Base-by-base conservation (phyloP, 257 asterid species). In the Verbena officinalis region DNA sequence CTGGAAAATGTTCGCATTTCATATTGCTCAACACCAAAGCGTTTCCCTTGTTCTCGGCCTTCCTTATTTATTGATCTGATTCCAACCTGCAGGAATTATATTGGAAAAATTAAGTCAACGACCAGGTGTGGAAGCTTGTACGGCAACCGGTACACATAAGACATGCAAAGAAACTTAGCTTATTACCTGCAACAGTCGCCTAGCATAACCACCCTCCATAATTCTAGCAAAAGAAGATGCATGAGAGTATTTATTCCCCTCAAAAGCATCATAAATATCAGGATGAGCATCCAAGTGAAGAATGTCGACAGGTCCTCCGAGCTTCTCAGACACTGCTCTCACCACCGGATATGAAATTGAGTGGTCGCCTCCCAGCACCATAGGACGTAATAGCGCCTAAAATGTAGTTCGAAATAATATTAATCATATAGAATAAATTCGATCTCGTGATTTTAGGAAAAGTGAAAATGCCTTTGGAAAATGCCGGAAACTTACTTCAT, bases 251-350 rank as follows among this genome's bases (percentile, higher is more conserved):
- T 75, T 84, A 79, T 94, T 94, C 58, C 97, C 99, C 80, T 94
- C 99, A 64, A 90, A 94, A 51, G 85, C 66, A 82, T 90, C 70
- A 75, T 94, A 94, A 65, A 90, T 94, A 76, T 94, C 97, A 45
- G 99, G 99, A 78, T 94, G 99, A 38, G 99, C 99, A 80, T 94
- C 99, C 22, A 94, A 84, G 77, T 94, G 99, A 81, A 94, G 99
- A 74, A 94, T 77, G 80, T 94, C 99, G 13, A 94, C 83, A 17
- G 95, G 95, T 54, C 99, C 97, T 52, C 96, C 99, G 57, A 94
- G 99, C 78, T 94, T 89, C 84, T 94, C 96, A 45, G 99, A 90
- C 50, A 94, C 96, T 3, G 97, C 99, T 84, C 99, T 81, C 75
- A 90, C 93, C 62, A 86, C 92, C 36, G 97, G 99, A 78, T 65